Base-by-base conservation (phyloP, 192 early-diverging fungal genomes). In the Backusella psychrophila region DNA sequence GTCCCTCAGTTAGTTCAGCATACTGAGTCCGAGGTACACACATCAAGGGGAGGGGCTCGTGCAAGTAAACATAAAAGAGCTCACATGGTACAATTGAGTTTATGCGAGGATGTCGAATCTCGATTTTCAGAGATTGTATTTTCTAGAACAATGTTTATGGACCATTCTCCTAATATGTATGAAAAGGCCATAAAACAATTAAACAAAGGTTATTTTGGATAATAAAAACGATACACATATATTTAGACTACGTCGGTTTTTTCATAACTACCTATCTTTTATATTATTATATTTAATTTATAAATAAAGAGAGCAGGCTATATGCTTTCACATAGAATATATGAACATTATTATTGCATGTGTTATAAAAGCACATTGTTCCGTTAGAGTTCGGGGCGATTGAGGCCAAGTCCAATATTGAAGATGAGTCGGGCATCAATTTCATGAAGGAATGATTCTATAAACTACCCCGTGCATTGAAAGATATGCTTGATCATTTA, bases 61-160 rank as follows among this genome's bases (percentile, higher is more conserved):
- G 74, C 78, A 6, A 33, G 83, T 41, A 82, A 77, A 9, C 78
- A 87, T 1, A 88, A 85, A 53, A 77, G 76, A 12, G 85, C 85
- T 21, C 83, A 86, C 72, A 86, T 84, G 67, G 83, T 85, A 6
- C 76, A 82, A 21, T 74, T 96, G 72, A 89, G 88, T 70, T 82
- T 84, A 39, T 91, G 89, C 21, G 92, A 93, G 31, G 93, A 96
- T 77, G 92, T 96, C 31, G 85, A 92, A 65, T 86, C 88, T 73
- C 86, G 92, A 41, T 94, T 96, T 74, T 90, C 88, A 2, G 94
- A 96, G 71, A 86, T 96, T 34, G 85, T 90, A 17, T 96, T 96
- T 82, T 91, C 92, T 1, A 80, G 89, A 49, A 91, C 86, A 36
- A 94, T 96, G 94, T 90, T 96, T 73, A 82, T 89, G 2, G 93